Conservation (phyloP, 2,329 filamentous ascomycete species). For the Xylaria polymorpha region DNA sequence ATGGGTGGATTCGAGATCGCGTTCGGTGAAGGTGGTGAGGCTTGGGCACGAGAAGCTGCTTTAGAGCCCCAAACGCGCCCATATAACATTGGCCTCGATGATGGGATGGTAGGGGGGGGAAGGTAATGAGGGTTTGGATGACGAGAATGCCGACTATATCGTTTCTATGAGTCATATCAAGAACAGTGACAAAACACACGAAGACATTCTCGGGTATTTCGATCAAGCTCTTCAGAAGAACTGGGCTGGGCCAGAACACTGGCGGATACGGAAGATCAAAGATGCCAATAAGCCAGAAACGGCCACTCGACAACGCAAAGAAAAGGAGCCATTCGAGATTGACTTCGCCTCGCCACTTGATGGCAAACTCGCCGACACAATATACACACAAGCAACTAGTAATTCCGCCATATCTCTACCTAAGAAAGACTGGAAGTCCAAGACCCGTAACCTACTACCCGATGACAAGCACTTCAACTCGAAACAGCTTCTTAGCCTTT, state of each 20-base stretch:
- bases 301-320: conserved; percentile 77
- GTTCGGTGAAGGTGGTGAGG: conserved; percentile 96
- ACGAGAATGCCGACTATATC: conserved; percentile 77
- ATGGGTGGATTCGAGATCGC: conserved; percentile 78
- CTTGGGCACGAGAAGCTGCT: conserved; percentile 91
- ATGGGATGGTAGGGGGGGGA: conserved; percentile 65
- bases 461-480: conserved; percentile 99
- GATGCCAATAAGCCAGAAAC: conserved; percentile 73
- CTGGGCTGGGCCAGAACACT: conserved; percentile 98
- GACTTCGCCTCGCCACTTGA: conserved; percentile 85
- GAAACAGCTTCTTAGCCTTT: conserved; percentile 85
- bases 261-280: conserved; percentile 96
- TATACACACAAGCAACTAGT: conserved; percentile 84
- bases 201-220: conserved; percentile 98
- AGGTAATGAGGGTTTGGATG: conserved; percentile 65
- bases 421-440: conserved; percentile 96
- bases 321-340: conserved; percentile 96
- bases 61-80: conserved; percentile 87
- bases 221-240: conserved; percentile 97
- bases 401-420: conserved; percentile 86
- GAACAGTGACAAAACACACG: conserved; percentile 77
- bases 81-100: conserved; percentile 71
- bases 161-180: conserved; percentile 80
- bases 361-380: conserved; percentile 74
- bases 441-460: conserved; percentile 89